These are phyloP conservation scores for Astragalus glycyphyllos DNA, from an alignment of 306 rosid genomes.

Conservation along the genomic window DNA sequence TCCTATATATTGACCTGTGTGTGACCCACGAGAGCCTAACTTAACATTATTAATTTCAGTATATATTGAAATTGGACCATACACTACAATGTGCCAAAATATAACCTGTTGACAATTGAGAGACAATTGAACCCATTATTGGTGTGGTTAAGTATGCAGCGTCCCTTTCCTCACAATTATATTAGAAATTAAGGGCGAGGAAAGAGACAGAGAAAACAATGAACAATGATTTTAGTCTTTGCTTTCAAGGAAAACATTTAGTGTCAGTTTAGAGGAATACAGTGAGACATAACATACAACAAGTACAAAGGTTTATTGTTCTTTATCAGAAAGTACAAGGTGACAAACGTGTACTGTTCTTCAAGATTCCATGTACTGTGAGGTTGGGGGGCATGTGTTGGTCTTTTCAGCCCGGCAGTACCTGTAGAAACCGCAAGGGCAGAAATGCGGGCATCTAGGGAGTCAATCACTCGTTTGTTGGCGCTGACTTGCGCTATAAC, in stretches of 20 bases:
- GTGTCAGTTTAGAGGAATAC: too few species aligned
- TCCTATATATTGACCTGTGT: constrained; percentile 15
- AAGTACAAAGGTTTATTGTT: too few species aligned
- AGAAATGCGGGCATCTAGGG: too few species aligned
- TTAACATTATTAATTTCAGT: constrained; percentile 9
- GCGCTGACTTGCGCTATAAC: too few species aligned
- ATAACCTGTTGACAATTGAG: constrained; percentile 22
- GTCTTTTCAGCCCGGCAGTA: too few species aligned
- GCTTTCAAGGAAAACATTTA: constrained; percentile 10
- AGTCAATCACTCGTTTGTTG: too few species aligned
- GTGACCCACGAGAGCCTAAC: constrained; percentile 29
- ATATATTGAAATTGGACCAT: constrained; percentile 16
- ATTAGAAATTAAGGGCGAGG: constrained; percentile 18
- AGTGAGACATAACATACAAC: too few species aligned
- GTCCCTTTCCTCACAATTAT: constrained; percentile 33
- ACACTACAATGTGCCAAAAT: constrained; percentile 24
- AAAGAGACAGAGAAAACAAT: constrained; percentile 34
- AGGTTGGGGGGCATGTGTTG: too few species aligned
- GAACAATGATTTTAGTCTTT: constrained; percentile 28
- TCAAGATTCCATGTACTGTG: too few species aligned
- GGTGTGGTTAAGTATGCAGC: constrained; percentile 25
- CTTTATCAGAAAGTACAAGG: too few species aligned
- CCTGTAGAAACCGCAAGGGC: too few species aligned
- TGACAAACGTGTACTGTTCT: too few species aligned
- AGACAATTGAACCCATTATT: constrained; percentile 26